Conservation (phyloP, 2,329 filamentous ascomycete genomes). For the Alternaria gansuensis region DNA sequence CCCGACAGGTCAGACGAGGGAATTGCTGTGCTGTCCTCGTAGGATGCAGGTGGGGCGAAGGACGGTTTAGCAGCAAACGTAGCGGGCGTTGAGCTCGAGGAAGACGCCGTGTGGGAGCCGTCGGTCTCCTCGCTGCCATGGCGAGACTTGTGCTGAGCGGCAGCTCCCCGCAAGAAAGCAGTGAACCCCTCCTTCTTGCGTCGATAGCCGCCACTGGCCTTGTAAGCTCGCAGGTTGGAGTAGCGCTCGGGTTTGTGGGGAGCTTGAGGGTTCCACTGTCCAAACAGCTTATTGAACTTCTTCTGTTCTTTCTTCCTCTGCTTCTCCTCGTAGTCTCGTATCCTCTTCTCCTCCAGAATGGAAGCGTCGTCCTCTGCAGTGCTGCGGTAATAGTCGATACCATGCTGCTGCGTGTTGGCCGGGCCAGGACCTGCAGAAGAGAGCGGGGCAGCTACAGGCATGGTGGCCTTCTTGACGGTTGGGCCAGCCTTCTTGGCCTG, state of each 20-base stretch:
- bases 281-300: conserved; percentile 73
- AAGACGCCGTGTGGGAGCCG: conserved; percentile 23
- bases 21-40: conserved; percentile 33
- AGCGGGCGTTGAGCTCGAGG: conserved; percentile 25
- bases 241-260: conserved; percentile 37
- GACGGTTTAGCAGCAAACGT: conserved; percentile 35
- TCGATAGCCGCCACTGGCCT: conserved; percentile 37
- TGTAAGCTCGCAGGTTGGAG: conserved; percentile 42
- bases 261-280: conserved; percentile 56
- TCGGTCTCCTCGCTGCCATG: conserved; percentile 29
- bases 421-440: conserved; percentile 29
- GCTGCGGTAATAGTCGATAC: conserved; percentile 68
- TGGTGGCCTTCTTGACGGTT: conserved; percentile 36
- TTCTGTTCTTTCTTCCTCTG: conserved; percentile 68
- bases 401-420: conserved; percentile 31
- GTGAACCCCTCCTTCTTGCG: conserved; percentile 39
- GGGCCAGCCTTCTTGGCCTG: conserved; percentile 39
- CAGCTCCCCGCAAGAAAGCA: conserved; percentile 34
- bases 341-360: conserved; percentile 70
- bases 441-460: conserved; percentile 32
- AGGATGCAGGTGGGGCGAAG: conserved; percentile 60
- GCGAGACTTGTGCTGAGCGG: conserved; percentile 21
- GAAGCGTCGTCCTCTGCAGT: conserved; percentile 82
- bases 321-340: conserved; percentile 74
- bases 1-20: conserved; percentile 51